These are phyloP conservation scores for Punctularia strigosozonata DNA, from an alignment of 768 basidiomycete species.

Conservation along the genomic window DNA sequence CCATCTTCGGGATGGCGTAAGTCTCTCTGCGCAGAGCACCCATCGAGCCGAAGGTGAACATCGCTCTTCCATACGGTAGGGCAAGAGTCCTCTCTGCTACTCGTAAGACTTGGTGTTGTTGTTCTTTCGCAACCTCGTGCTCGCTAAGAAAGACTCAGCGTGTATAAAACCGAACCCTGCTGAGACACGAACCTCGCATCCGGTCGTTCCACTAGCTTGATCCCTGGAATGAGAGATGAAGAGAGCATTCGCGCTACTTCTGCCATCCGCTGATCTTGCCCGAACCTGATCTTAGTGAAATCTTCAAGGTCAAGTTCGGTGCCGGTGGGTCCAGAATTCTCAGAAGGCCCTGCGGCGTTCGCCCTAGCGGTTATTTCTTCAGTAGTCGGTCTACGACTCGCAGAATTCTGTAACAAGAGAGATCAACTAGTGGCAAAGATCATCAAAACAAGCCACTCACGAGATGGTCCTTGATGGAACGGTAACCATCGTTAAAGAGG, in stretches of 20 bases:
- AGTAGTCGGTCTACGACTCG: too few species aligned
- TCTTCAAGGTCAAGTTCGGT: constrained; percentile 64
- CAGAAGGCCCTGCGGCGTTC: too few species aligned
- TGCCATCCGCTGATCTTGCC: constrained; percentile 78
- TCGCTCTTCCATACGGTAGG: constrained; percentile 78
- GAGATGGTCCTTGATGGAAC: constrained; percentile 42
- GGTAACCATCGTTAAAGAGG: constrained; percentile 41
- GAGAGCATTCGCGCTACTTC: constrained; percentile 89
- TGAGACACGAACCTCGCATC: constrained; percentile 48
- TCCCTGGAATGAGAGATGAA: constrained; percentile 57
- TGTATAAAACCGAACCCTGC: background rate
- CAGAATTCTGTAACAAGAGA: constrained; percentile 30
- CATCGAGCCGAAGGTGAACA: constrained; percentile 86
- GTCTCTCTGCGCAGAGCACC: constrained; percentile 65
- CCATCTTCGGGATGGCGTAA: constrained; percentile 69
- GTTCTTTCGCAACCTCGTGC: constrained; percentile 76
- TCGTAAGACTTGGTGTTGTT: constrained; percentile 69
- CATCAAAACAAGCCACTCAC: constrained; percentile 21
- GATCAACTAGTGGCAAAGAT: constrained; percentile 4
- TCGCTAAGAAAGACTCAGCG: constrained; percentile 42
- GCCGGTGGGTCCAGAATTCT: constrained; percentile 48
- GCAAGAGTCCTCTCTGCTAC: constrained; percentile 86
- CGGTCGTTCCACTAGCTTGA: constrained; percentile 54
- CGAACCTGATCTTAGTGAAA: constrained; percentile 78
- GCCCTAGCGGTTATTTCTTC: too few species aligned